phyloP scores from a whole-genome alignment of 495 filamentous ascomycete genomes.

The Penicillium goetzii region DNA sequence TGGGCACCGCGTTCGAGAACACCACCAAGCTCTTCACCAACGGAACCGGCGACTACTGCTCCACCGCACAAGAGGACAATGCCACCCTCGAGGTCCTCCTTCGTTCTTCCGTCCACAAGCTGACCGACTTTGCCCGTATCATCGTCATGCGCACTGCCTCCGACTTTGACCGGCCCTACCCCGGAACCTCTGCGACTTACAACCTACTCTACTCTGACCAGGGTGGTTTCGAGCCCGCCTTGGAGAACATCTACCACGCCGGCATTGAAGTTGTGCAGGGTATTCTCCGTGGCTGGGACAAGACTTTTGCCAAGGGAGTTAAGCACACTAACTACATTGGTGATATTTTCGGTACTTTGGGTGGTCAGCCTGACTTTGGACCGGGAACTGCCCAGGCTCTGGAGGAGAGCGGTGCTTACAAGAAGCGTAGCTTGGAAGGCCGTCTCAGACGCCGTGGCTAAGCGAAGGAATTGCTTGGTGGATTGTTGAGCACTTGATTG shows the following conservation, averaged over 20 bases:
- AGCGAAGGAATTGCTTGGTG: not conserved
- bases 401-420: constrained; percentile 32
- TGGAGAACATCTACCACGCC: constrained; percentile 69
- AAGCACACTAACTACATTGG: constrained; percentile 71
- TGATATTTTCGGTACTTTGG: constrained; percentile 70
- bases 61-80: constrained; percentile 76
- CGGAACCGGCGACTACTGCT: constrained; percentile 69
- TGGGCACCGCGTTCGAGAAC: constrained; percentile 67
- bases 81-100: constrained; percentile 69
- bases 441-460: constrained; percentile 21
- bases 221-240: constrained; percentile 60
- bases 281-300: constrained; percentile 63
- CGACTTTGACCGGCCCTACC: constrained; percentile 72
- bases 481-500: not conserved
- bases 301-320: constrained; percentile 60
- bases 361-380: constrained; percentile 69
- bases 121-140: constrained; percentile 68
- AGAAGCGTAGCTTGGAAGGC: constrained; percentile 29
- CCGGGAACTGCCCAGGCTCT: constrained; percentile 46
- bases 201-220: constrained; percentile 63
- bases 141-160: constrained; percentile 75
- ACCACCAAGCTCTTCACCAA: constrained; percentile 68
- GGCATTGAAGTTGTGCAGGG: constrained; percentile 70
- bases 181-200: constrained; percentile 53
- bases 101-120: constrained; percentile 55